Percentiles rank a stretch among this genome's conserved stretches.
Conservation (phyloP, 139 green algal species). For the Choricystis sp. region DNA sequence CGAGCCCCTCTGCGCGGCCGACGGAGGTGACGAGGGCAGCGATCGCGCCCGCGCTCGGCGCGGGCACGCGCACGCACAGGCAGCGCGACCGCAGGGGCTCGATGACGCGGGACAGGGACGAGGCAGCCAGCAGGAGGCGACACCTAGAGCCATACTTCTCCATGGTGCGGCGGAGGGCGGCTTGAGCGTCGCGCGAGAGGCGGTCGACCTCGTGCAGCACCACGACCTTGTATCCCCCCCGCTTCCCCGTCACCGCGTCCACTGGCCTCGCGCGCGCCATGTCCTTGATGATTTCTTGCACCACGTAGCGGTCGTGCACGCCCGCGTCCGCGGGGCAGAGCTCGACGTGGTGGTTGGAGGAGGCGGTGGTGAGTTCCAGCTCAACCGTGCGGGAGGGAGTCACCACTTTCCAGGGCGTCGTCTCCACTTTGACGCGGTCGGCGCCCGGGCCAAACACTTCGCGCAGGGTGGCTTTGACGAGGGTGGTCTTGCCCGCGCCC, state of each 20-base stretch:
- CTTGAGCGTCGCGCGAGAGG: conserved; percentile 75
- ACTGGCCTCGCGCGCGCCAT: conserved; percentile 79
- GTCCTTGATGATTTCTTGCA: conserved; percentile 96
- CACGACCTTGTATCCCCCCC: conserved; percentile 59
- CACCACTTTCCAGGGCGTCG: conserved; percentile 85
- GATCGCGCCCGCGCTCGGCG: conserved; percentile 46
- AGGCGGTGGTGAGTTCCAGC: conserved; percentile 85
- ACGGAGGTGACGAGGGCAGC: conserved; percentile 47
- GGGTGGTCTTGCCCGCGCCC: conserved; percentile 90
- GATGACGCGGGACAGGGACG: conserved; percentile 37
- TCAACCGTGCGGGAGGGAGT: conserved; percentile 78
- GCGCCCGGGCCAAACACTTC: conserved; percentile 79
- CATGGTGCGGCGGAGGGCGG: conserved; percentile 89
- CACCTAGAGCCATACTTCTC: conserved; percentile 90
- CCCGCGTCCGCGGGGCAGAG: conserved; percentile 86
- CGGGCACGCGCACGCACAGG: conserved; percentile 73
- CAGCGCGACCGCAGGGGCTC: conserved; percentile 83
- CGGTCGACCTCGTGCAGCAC: conserved; percentile 91
- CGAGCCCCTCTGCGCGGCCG: conserved; percentile 56
- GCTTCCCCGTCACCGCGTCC: conserved; percentile 17
- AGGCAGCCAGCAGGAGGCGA: conserved; percentile 55
- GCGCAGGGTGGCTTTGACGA: conserved; percentile 76
- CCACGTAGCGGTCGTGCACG: conserved; percentile 77
- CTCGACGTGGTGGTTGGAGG: conserved; percentile 84
- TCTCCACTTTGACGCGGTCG: conserved; percentile 87